Conservation (phyloP, 257 asterid genomes). For the Solanum boliviense region DNA sequence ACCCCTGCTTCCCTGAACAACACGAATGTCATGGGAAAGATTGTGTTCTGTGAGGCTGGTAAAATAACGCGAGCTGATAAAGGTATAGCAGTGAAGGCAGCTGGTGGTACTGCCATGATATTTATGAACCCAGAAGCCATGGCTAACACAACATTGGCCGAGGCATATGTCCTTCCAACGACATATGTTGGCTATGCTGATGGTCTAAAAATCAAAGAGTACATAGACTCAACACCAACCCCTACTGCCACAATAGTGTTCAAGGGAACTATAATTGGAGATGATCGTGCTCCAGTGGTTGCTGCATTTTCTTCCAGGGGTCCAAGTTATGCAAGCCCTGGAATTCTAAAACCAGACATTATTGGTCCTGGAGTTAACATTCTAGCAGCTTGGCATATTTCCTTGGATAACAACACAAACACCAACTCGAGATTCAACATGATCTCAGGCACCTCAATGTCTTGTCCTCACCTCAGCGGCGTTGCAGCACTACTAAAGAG, state of each 20-base stretch:
- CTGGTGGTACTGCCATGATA: conserved; percentile 30
- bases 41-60: conserved; percentile 25
- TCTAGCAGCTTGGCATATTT: background rate
- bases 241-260: background rate
- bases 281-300: background rate
- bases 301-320: background rate
- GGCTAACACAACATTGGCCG: background rate
- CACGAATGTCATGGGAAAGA: conserved; percentile 22
- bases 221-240: background rate
- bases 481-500: background rate
- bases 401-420: background rate
- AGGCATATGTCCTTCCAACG: background rate
- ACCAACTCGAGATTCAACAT: background rate
- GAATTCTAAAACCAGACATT: background rate
- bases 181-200: background rate
- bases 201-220: no score
- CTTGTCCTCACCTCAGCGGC: background rate
- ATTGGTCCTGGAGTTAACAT: background rate
- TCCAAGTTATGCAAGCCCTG: background rate
- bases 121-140: background rate
- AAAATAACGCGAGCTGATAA: background rate
- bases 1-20: background rate
- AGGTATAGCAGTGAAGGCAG: conserved; percentile 20
- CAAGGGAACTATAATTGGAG: background rate
- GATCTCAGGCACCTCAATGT: background rate